These are phyloP conservation scores for Prunus fruticosa DNA, from an alignment of 306 rosid species.

Conservation along the genomic window DNA sequence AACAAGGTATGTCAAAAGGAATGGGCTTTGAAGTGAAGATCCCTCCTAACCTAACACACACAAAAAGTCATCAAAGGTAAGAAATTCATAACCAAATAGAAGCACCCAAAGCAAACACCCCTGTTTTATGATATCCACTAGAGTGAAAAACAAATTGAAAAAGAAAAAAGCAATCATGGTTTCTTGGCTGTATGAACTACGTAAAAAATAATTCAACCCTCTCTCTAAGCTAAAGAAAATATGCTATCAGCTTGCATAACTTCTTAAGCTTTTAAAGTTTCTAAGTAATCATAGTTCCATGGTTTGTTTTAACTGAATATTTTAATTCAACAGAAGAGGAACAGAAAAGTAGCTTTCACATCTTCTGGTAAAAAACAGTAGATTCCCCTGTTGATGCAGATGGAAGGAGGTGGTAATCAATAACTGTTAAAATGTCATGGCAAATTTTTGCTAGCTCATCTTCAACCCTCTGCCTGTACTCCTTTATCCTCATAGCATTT, in stretches of 20 bases:
- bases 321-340: background rate
- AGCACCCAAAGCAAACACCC: too few species aligned
- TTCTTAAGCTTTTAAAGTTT: background rate
- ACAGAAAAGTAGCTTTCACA: conserved; percentile 20
- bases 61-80: background rate
- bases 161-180: too few species aligned
- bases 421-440: conserved; percentile 33
- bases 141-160: too few species aligned
- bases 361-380: conserved; percentile 38
- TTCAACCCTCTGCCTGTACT: conserved; percentile 40
- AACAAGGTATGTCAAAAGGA: background rate
- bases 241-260: background rate
- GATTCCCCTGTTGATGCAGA: conserved; percentile 40
- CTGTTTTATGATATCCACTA: too few species aligned
- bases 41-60: background rate
- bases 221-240: background rate
- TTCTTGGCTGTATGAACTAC: too few species aligned
- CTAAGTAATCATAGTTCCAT: background rate
- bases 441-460: conserved; percentile 41
- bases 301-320: background rate
- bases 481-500: conserved; percentile 34
- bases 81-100: background rate
- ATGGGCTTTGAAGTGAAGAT: background rate
- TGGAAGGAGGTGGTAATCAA: conserved; percentile 44
- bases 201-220: background rate